A percentile compares a stretch with the other conserved stretches of the same genome.
Evolutionary conservation across 2,329 filamentous ascomycete genomes (phyloP).

Genomic region (Geosmithia morbida): DNA sequence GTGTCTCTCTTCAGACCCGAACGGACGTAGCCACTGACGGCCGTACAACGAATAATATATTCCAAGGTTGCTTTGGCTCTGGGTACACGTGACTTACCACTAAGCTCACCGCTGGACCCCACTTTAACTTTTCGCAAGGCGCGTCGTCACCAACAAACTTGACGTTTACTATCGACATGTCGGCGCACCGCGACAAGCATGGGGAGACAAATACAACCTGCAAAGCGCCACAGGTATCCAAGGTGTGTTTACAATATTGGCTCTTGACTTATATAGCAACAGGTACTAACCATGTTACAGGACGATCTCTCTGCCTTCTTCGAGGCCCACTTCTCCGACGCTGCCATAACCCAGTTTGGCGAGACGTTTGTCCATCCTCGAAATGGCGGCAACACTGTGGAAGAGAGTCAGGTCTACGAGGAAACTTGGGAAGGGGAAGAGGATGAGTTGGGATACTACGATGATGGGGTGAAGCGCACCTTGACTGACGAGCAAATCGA

Average conservation of each 20-base stretch:
- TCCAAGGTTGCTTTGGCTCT: neutral
- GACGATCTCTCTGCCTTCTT: constrained; percentile 46
- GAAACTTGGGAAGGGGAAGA: constrained; percentile 42
- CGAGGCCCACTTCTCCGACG: constrained; percentile 40
- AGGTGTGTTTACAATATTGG: constrained; percentile 6
- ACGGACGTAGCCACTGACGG: neutral
- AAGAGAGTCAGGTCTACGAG: constrained; percentile 30
- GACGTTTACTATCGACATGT: neutral
- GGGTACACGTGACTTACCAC: neutral
- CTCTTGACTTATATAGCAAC: neutral
- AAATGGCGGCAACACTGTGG: constrained; percentile 11
- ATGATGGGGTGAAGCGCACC: constrained; percentile 75
- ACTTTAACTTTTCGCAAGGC: neutral
- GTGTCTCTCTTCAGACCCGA: neutral
- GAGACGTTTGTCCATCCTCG: constrained; percentile 25
- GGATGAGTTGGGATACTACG: constrained; percentile 68
- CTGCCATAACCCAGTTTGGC: constrained; percentile 30
- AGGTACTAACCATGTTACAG: constrained; percentile 21
- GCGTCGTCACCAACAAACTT: neutral
- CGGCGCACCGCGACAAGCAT: neutral
- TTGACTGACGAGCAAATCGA: constrained; percentile 83
- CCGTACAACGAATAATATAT: neutral
- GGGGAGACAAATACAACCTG: neutral
- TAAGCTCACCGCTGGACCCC: neutral
- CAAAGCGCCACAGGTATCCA: constrained; percentile 10